These are phyloP conservation scores for Coemansia sp. DNA, from an alignment of 192 early-diverging fungal species.

Conservation along the genomic window DNA sequence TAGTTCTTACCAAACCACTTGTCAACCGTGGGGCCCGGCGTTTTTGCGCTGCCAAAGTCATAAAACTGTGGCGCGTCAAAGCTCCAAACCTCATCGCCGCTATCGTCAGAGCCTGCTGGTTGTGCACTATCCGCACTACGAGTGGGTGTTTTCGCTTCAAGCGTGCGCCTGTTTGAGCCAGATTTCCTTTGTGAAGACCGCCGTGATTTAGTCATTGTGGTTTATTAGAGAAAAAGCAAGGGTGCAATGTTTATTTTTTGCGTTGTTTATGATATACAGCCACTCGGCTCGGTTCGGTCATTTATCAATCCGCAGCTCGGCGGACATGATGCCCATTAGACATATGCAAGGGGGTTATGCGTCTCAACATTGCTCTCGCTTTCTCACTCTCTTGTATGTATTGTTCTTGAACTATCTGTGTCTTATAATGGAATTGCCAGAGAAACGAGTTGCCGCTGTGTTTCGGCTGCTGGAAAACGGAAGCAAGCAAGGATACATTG, in stretches of 20 bases:
- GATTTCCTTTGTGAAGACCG: constrained; percentile 23
- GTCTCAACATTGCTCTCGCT: neutral
- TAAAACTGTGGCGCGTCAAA: constrained; percentile 51
- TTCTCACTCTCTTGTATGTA: neutral
- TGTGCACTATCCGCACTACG: constrained; percentile 12
- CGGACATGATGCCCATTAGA: neutral
- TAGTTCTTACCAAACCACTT: constrained; percentile 50
- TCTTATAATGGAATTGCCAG: constrained; percentile 5
- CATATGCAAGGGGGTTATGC: neutral
- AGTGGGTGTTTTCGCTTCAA: constrained; percentile 7
- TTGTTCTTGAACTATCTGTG: neutral
- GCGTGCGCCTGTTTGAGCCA: constrained; percentile 1
- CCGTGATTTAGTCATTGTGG: constrained; percentile 32
- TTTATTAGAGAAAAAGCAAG: neutral
- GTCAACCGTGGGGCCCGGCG: constrained; percentile 36
- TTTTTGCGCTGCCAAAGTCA: constrained; percentile 46
- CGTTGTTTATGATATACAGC: neutral
- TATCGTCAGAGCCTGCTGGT: neutral
- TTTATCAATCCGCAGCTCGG: neutral
- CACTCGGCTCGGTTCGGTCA: constrained; percentile 1
- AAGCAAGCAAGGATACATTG: constrained; percentile 57
- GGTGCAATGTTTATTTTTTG: neutral
- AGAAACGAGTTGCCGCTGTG: constrained; percentile 30
- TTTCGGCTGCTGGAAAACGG: constrained; percentile 54
- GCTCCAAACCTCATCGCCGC: constrained; percentile 26